A percentile compares a stretch with the other conserved stretches of the same genome.
phyloP scores from a whole-genome alignment of 1,139 yeast species.

The Tardiomyces depauwii region DNA sequence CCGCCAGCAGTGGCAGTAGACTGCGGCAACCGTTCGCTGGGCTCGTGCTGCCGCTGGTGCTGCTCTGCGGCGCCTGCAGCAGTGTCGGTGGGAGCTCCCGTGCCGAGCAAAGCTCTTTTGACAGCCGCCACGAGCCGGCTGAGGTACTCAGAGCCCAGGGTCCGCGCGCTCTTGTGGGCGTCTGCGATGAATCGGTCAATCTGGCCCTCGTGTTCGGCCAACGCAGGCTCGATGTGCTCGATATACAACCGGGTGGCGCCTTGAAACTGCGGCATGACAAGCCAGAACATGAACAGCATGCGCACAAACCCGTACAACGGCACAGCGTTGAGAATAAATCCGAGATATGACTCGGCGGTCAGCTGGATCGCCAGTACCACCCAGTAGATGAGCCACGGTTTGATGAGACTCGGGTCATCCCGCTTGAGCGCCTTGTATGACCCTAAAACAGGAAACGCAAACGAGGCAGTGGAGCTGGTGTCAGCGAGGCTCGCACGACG shows the following conservation, averaged over 20 bases:
- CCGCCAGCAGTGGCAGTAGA: background rate
- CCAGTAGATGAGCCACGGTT: constrained; percentile 59
- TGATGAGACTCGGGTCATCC: constrained; percentile 34
- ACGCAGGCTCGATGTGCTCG: constrained; percentile 23
- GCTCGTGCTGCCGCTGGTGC: background rate
- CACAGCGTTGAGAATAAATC: constrained; percentile 29
- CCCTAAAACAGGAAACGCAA: constrained; percentile 47
- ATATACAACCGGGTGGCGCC: constrained; percentile 27
- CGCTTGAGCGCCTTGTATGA: constrained; percentile 43
- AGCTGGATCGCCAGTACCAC: constrained; percentile 36
- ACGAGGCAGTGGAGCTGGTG: constrained; percentile 24
- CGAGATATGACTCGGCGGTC: constrained; percentile 33
- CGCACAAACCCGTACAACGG: constrained; percentile 40
- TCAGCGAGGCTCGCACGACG: background rate
- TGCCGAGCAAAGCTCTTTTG: background rate
- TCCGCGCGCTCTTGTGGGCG: constrained; percentile 12
- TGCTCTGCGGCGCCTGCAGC: background rate
- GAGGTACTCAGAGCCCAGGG: constrained; percentile 15
- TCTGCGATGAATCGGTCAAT: constrained; percentile 17
- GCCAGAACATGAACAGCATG: constrained; percentile 36
- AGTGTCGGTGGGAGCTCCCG: no score
- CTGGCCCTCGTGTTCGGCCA: constrained; percentile 20
- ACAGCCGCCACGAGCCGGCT: constrained; percentile 7
- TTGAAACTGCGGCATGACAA: constrained; percentile 38
- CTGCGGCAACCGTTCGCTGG: background rate